Conservation (phyloP, 306 rosid genomes). For the Canavalia ensiformis region DNA sequence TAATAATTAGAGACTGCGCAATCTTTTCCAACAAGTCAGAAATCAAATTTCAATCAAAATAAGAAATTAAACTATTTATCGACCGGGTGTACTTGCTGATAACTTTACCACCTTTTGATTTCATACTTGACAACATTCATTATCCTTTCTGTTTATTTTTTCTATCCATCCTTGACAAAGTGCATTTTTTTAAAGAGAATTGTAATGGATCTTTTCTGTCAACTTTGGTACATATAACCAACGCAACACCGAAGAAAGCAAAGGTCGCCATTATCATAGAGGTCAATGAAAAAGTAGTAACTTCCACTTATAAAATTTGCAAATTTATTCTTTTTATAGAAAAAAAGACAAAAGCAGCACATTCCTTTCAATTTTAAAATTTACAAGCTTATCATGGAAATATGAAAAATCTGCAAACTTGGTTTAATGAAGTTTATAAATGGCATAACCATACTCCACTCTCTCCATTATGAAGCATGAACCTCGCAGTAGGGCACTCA, state of each 20-base stretch:
- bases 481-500: not conserved
- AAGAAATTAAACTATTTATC: too few species aligned
- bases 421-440: slow-evolving; percentile 9
- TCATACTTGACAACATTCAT: too few species aligned
- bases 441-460: slow-evolving; percentile 10
- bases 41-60: too few species aligned
- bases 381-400: not conserved
- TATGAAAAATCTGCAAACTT: not conserved
- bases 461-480: not conserved
- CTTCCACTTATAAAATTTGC: not conserved
- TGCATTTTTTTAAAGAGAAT: too few species aligned
- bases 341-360: not conserved
- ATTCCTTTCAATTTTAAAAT: not conserved
- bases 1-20: too few species aligned
- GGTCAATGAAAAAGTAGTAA: not conserved
- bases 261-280: not conserved
- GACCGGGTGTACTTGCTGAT: too few species aligned
- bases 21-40: too few species aligned
- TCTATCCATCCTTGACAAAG: too few species aligned
- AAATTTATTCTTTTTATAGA: not conserved
- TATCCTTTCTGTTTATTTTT: too few species aligned
- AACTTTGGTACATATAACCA: not conserved
- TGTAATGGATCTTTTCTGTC: too few species aligned
- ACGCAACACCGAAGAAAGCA: not conserved
- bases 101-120: too few species aligned